phyloP scores from a whole-genome alignment of 495 filamentous ascomycete species.

The Daldinia vernicosa region DNA sequence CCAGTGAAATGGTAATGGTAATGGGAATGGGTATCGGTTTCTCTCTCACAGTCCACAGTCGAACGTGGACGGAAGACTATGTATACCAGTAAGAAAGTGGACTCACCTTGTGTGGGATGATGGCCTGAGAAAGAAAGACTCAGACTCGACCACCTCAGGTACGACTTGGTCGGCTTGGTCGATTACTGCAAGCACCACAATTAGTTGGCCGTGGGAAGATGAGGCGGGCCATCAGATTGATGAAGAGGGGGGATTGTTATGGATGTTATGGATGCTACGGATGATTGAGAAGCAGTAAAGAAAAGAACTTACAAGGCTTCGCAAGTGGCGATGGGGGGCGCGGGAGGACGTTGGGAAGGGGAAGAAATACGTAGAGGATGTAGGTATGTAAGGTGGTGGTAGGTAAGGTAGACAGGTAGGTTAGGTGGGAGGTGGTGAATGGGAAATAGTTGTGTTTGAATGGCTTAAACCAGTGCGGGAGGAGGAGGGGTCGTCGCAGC shows the following conservation, averaged over 20 bases:
- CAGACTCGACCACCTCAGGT: constrained; percentile 32
- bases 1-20: not conserved
- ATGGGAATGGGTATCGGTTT: constrained; percentile 1
- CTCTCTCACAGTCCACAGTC: constrained; percentile 5
- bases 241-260: not conserved
- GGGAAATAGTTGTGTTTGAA: constrained; percentile 42
- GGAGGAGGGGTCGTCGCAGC: constrained; percentile 34
- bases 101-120: constrained; percentile 43
- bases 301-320: constrained; percentile 27
- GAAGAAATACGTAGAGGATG: constrained; percentile 38
- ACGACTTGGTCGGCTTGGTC: constrained; percentile 16
- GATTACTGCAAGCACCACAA: constrained; percentile 25
- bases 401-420: constrained; percentile 23
- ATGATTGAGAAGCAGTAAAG: constrained; percentile 6
- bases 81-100: constrained; percentile 38
- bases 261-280: not conserved
- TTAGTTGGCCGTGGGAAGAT: constrained; percentile 23
- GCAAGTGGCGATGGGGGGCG: constrained; percentile 30
- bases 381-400: constrained; percentile 20
- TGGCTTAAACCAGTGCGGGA: constrained; percentile 16
- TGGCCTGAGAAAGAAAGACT: constrained; percentile 20
- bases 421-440: constrained; percentile 29
- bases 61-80: constrained; percentile 18
- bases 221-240: constrained; percentile 25
- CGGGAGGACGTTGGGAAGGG: constrained; percentile 32